phyloP scores from a whole-genome alignment of 352 stramenopile species.

The Globisporangium acanthophoron region DNA sequence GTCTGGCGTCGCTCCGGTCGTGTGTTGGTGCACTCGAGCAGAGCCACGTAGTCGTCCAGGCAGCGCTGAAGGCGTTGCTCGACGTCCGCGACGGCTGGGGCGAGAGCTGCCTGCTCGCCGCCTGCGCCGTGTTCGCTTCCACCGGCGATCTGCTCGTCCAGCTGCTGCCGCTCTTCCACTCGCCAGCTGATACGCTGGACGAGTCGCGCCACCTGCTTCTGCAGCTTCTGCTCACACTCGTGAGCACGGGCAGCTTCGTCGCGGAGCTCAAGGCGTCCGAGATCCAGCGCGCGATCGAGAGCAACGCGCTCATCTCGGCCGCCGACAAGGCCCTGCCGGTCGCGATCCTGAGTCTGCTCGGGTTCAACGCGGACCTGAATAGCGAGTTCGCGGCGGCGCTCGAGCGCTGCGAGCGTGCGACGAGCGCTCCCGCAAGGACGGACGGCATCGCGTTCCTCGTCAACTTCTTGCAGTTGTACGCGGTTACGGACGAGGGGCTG shows the following conservation, averaged over 20 bases:
- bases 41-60: conserved; percentile 4
- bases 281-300: conserved; percentile 49
- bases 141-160: conserved; percentile 23
- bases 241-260: conserved; percentile 41
- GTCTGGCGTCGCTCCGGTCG: conserved; percentile 8
- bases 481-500: conserved; percentile 38
- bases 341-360: conserved; percentile 55
- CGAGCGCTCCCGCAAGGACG: conserved; percentile 13
- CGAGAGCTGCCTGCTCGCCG: conserved; percentile 8
- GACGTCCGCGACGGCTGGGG: conserved; percentile 14
- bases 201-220: conserved; percentile 35
- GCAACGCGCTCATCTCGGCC: conserved; percentile 41
- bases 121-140: conserved; percentile 1
- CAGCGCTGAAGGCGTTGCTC: conserved; percentile 6
- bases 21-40: neutral
- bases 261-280: conserved; percentile 50
- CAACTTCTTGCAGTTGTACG: conserved; percentile 63
- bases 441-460: conserved; percentile 49
- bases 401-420: conserved; percentile 25
- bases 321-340: conserved; percentile 54
- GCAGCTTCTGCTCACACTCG: conserved; percentile 46
- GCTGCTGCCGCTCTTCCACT: conserved; percentile 36
- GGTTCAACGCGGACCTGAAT: conserved; percentile 67
- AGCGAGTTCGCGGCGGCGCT: conserved; percentile 50
- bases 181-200: conserved; percentile 14